Evolutionary conservation across 257 asterid genomes (phyloP).

Genomic region (Primulina tabacum): DNA sequence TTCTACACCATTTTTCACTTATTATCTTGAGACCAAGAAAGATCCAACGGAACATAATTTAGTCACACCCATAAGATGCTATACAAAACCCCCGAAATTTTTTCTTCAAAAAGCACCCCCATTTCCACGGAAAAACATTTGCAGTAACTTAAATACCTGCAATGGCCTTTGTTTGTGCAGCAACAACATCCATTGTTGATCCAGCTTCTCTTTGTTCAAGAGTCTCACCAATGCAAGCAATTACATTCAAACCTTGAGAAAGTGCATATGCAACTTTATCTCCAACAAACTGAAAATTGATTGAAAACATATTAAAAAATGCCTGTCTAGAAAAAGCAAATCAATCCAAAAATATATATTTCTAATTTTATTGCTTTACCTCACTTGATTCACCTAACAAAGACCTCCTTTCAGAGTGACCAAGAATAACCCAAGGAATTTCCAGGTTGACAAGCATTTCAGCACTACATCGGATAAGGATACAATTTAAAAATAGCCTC

Average conservation of each 20-base stretch:
- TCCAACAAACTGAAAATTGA: conserved; percentile 67
- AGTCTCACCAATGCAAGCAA: conserved; percentile 98
- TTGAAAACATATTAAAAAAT: too few relatives aligned
- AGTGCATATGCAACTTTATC: conserved; percentile 96
- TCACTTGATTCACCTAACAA: conserved; percentile 74
- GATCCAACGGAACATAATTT: too few relatives aligned
- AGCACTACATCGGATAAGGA: conserved; percentile 46
- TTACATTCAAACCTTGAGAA: conserved; percentile 87
- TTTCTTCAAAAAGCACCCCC: too few relatives aligned
- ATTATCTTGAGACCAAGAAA: too few relatives aligned
- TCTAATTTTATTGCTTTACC: conserved; percentile 37
- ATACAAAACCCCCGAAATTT: too few relatives aligned
- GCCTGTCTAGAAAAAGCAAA: too few relatives aligned
- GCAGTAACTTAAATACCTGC: conserved; percentile 57
- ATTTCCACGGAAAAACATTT: not conserved
- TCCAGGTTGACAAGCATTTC: conserved; percentile 87
- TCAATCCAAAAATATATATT: too few relatives aligned
- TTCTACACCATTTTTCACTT: too few relatives aligned
- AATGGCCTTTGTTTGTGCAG: conserved; percentile 96
- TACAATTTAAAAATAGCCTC: too few relatives aligned
- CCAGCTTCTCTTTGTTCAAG: conserved; percentile 98
- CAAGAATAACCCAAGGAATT: conserved; percentile 93
- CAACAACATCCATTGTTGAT: conserved; percentile 80
- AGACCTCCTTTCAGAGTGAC: conserved; percentile 95
- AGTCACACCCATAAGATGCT: too few relatives aligned